A percentile compares a stretch with the other conserved stretches of the same genome.
Evolutionary conservation across 1,284 basidiomycete genomes (phyloP).

Genomic region (Coniophora puteana): DNA sequence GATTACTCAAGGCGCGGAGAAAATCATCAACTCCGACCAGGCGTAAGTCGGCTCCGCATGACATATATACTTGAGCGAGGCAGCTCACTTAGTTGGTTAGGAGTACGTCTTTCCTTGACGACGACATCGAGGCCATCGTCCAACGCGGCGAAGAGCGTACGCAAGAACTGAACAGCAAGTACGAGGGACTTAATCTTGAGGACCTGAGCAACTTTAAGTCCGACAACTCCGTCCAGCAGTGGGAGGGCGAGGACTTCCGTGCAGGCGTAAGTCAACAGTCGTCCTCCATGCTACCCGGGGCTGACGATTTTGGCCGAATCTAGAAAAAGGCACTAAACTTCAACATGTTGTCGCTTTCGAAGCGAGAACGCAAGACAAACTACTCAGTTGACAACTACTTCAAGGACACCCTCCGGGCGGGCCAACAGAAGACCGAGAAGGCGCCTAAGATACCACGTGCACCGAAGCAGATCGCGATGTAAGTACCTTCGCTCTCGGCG

Average conservation of each 20-base stretch:
- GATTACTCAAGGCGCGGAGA: constrained; percentile 98
- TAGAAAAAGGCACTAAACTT: constrained; percentile 72
- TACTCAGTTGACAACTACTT: constrained; percentile 95
- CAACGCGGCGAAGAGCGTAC: constrained; percentile 90
- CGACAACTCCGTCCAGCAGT: constrained; percentile 85
- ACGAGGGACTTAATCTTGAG: constrained; percentile 90
- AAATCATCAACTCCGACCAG: constrained; percentile 82
- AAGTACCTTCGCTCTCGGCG: constrained; percentile 23
- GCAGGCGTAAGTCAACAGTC: constrained; percentile 63
- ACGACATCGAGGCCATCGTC: constrained; percentile 95
- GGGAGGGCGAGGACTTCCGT: constrained; percentile 96
- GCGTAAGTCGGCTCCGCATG: constrained; percentile 47
- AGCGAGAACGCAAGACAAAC: constrained; percentile 94
- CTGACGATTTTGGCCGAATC: constrained; percentile 4
- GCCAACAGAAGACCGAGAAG: constrained; percentile 79
- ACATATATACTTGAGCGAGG: background rate
- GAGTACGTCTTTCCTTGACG: constrained; percentile 80
- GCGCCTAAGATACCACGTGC: constrained; percentile 81
- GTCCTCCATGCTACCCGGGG: constrained; percentile 17
- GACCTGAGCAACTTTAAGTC: constrained; percentile 97
- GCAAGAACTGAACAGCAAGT: constrained; percentile 86
- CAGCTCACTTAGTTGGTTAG: too few relatives aligned
- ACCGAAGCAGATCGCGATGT: constrained; percentile 88
- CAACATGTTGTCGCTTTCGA: constrained; percentile 88
- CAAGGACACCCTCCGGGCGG: constrained; percentile 86